Conservation (phyloP, 116 monocot genomes). For the Trichopus zeylanicus region DNA sequence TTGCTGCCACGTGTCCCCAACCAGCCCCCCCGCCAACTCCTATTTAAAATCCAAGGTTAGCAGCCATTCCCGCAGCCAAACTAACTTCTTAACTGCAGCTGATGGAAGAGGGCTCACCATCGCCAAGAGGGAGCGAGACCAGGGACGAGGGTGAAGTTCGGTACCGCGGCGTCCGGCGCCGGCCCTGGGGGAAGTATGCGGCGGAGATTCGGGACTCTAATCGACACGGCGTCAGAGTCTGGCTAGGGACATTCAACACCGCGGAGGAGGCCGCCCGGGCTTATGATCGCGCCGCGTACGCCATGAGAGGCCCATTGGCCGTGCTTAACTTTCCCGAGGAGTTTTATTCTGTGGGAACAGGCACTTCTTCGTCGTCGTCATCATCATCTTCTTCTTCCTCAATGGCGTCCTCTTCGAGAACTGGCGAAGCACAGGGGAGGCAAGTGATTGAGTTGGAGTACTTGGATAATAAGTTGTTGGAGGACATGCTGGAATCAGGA, state of each 20-base stretch:
- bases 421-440: too few relatives aligned
- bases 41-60: too few relatives aligned
- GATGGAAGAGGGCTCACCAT: too few relatives aligned
- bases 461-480: constrained; percentile 10
- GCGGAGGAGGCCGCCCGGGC: constrained; percentile 31
- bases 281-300: constrained; percentile 30
- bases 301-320: constrained; percentile 20
- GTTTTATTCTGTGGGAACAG: too few relatives aligned
- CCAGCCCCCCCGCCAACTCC: too few relatives aligned
- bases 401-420: neutral
- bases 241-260: constrained; percentile 40
- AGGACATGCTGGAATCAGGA: constrained; percentile 1
- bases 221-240: constrained; percentile 17
- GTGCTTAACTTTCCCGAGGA: constrained; percentile 80
- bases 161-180: too few relatives aligned
- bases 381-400: too few relatives aligned
- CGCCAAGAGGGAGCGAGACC: constrained; percentile 21
- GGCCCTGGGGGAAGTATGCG: too few relatives aligned
- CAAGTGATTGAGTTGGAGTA: constrained; percentile 11
- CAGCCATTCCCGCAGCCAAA: too few relatives aligned
- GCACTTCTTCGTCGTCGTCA: constrained; percentile 1
- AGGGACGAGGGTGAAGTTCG: constrained; percentile 42
- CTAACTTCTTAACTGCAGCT: too few relatives aligned
- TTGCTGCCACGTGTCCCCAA: too few relatives aligned
- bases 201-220: constrained; percentile 43